These are phyloP conservation scores for Starmerella roubikii DNA, from an alignment of 805 yeast genomes.

Conservation along the genomic window DNA sequence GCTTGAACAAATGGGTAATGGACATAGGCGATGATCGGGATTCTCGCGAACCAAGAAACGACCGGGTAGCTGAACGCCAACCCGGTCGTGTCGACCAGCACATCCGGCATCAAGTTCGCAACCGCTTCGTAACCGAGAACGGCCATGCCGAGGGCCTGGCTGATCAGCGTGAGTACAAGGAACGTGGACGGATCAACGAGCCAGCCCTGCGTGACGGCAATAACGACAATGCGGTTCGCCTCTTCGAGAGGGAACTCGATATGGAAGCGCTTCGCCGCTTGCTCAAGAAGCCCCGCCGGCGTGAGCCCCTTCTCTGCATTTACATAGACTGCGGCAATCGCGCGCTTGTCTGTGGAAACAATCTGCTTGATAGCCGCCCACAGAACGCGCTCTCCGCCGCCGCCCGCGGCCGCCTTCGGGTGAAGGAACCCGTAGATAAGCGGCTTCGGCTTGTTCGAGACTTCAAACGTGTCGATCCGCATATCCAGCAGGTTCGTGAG, in stretches of 20 bases:
- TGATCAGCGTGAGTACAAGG: slow-evolving; percentile 68
- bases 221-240: slow-evolving; percentile 41
- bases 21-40: slow-evolving; percentile 79
- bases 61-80: slow-evolving; percentile 75
- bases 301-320: slow-evolving; percentile 35
- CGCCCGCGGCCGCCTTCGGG: slow-evolving; percentile 91
- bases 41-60: slow-evolving; percentile 39
- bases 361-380: slow-evolving; percentile 87
- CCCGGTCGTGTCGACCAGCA: slow-evolving; percentile 93
- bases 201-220: slow-evolving; percentile 42
- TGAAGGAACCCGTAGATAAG: slow-evolving; percentile 76
- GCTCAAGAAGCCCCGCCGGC: slow-evolving; percentile 35
- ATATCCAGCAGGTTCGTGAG: slow-evolving; percentile 17
- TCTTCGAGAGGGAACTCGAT: slow-evolving; percentile 36
- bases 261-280: slow-evolving; percentile 36
- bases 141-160: slow-evolving; percentile 76
- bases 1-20: slow-evolving; percentile 85
- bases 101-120: slow-evolving; percentile 56
- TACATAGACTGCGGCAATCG: slow-evolving; percentile 59
- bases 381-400: slow-evolving; percentile 94
- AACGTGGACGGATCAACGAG: slow-evolving; percentile 59
- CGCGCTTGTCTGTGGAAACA: slow-evolving; percentile 31
- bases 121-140: slow-evolving; percentile 60
- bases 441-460: slow-evolving; percentile 6
- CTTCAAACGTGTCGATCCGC: slow-evolving; percentile 8